A percentile compares a stretch with the other conserved stretches of the same genome.
phyloP scores from a whole-genome alignment of 1,284 basidiomycete species.

The Naganishia albida region DNA sequence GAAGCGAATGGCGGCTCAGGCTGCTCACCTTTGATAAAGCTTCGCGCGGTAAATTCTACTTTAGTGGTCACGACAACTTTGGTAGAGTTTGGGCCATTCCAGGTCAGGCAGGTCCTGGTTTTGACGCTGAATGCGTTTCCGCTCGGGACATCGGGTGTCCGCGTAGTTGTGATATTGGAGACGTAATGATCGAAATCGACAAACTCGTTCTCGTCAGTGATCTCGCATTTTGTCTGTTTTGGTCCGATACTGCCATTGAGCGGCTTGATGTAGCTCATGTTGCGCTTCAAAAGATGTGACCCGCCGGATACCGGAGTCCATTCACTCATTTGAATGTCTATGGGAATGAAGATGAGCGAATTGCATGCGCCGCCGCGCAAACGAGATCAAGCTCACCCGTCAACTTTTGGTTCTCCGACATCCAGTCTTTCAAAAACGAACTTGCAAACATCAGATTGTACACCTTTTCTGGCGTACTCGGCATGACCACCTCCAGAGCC shows the following conservation, averaged over 20 bases:
- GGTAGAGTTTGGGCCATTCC: conserved; percentile 78
- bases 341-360: no score
- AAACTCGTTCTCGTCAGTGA: conserved; percentile 78
- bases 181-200: conserved; percentile 84
- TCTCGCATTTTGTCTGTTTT: conserved; percentile 91
- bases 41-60: conserved; percentile 94
- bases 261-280: conserved; percentile 95
- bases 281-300: conserved; percentile 70
- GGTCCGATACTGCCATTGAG: conserved; percentile 85
- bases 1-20: not conserved
- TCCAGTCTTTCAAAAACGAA: conserved; percentile 93
- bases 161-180: conserved; percentile 81
- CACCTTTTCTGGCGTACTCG: conserved; percentile 89
- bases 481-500: conserved; percentile 75
- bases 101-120: conserved; percentile 91
- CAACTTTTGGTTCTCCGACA: conserved; percentile 85
- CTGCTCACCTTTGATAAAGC: conserved; percentile 82
- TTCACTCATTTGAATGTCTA: conserved; percentile 89
- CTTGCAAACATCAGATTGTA: conserved; percentile 96
- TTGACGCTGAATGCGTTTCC: conserved; percentile 90
- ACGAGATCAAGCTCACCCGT: conserved; percentile 65
- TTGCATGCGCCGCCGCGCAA: no score
- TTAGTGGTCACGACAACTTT: conserved; percentile 83
- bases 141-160: conserved; percentile 91
- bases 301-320: conserved; percentile 70